Evolutionary conservation across 2,329 filamentous ascomycete species (phyloP).

Genomic region (Zymoseptoria pseudotritici): DNA sequence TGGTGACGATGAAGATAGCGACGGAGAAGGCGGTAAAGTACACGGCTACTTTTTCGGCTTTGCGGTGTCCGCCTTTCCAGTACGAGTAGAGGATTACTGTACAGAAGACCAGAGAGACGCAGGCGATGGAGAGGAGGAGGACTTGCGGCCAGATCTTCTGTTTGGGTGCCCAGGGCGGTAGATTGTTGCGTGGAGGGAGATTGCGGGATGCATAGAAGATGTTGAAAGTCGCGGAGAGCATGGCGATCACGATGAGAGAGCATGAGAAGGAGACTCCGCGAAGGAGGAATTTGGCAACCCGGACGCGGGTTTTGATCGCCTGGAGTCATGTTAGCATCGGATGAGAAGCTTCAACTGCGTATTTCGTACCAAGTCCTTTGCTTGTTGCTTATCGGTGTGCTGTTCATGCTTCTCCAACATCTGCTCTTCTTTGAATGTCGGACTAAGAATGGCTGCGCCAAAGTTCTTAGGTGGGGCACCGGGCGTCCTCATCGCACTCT

Average conservation of each 20-base stretch:
- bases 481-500: slow-evolving; percentile 83
- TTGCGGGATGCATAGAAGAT: slow-evolving; percentile 85
- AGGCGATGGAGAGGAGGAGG: slow-evolving; percentile 69
- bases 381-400: slow-evolving; percentile 77
- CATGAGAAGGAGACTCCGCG: slow-evolving; percentile 95
- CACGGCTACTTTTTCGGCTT: slow-evolving; percentile 85
- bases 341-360: too few relatives aligned
- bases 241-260: slow-evolving; percentile 85
- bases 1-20: slow-evolving; percentile 86
- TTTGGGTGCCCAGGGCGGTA: slow-evolving; percentile 74
- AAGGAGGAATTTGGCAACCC: slow-evolving; percentile 91
- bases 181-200: slow-evolving; percentile 66
- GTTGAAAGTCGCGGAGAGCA: slow-evolving; percentile 78
- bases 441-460: slow-evolving; percentile 65
- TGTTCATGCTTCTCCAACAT: slow-evolving; percentile 76
- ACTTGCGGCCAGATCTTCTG: slow-evolving; percentile 88
- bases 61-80: slow-evolving; percentile 76
- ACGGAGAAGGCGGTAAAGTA: slow-evolving; percentile 96
- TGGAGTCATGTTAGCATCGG: slow-evolving; percentile 41
- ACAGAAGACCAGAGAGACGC: slow-evolving; percentile 71
- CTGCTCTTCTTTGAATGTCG: slow-evolving; percentile 85
- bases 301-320: slow-evolving; percentile 88
- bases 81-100: slow-evolving; percentile 77
- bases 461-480: slow-evolving; percentile 69
- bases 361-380: slow-evolving; percentile 72